Conservation (phyloP, 805 yeast species). For the Saccharomycopsis javanensis region DNA sequence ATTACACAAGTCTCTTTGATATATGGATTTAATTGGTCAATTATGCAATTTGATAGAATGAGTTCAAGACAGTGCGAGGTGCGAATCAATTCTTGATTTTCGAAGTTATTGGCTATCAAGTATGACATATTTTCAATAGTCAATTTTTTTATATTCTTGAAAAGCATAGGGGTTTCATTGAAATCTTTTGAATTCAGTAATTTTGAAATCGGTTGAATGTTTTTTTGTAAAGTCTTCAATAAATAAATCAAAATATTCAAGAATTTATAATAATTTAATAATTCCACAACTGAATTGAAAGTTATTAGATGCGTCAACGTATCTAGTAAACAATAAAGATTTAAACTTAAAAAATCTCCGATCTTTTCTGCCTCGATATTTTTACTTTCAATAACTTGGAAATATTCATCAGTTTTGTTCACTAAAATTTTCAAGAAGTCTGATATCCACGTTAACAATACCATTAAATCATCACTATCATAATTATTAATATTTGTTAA, state of each 20-base stretch:
- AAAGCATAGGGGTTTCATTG: slow-evolving; percentile 26
- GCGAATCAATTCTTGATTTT: slow-evolving; percentile 60
- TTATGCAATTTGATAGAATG: slow-evolving; percentile 68
- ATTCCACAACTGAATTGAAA: slow-evolving; percentile 32
- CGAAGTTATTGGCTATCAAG: slow-evolving; percentile 40
- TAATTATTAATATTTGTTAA: slow-evolving; percentile 24
- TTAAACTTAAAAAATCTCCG: background rate
- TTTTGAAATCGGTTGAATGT: slow-evolving; percentile 25
- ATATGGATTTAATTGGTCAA: slow-evolving; percentile 83
- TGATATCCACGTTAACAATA: slow-evolving; percentile 11
- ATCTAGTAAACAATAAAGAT: slow-evolving; percentile 27
- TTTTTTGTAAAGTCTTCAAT: slow-evolving; percentile 33
- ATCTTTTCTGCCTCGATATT: background rate
- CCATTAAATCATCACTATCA: slow-evolving; percentile 4
- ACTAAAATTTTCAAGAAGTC: background rate
- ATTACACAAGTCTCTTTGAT: slow-evolving; percentile 77
- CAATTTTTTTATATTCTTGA: slow-evolving; percentile 59
- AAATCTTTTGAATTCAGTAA: background rate
- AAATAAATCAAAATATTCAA: slow-evolving; percentile 29
- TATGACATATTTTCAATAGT: slow-evolving; percentile 58
- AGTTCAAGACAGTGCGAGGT: slow-evolving; percentile 58
- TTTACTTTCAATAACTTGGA: background rate
- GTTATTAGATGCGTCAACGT: slow-evolving; percentile 34
- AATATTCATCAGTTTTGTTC: background rate
- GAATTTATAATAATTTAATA: slow-evolving; percentile 33